A percentile compares a stretch with the other conserved stretches of the same genome.
These are phyloP conservation scores for Plantago rigida DNA, from an alignment of 305 asterid species.

Conservation along the genomic window DNA sequence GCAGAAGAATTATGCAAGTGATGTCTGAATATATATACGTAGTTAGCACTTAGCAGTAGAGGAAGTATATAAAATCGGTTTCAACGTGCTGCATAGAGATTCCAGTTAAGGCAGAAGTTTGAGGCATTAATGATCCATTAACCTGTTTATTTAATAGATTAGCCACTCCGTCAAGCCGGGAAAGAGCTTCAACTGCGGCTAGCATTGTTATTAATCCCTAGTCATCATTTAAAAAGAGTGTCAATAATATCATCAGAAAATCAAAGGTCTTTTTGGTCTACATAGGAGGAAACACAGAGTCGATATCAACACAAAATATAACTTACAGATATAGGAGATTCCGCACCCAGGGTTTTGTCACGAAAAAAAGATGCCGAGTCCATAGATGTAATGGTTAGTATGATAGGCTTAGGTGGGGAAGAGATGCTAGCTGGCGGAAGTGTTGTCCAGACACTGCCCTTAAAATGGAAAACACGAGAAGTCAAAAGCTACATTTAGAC, in stretches of 20 bases:
- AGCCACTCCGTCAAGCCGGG: conserved; percentile 49
- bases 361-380: conserved; percentile 94
- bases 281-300: conserved; percentile 19
- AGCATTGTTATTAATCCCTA: conserved; percentile 90
- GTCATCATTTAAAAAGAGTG: conserved; percentile 16
- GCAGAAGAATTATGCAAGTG: conserved; percentile 6
- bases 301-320: conserved; percentile 13
- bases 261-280: conserved; percentile 7
- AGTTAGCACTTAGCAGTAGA: too few species aligned
- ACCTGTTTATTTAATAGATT: conserved; percentile 73
- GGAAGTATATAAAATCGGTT: conserved; percentile 7
- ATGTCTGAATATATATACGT: conserved; percentile 5
- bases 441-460: conserved; percentile 99
- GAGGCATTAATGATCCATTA: conserved; percentile 17
- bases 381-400: conserved; percentile 79
- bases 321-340: conserved; percentile 93
- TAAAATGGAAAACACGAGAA: conserved; percentile 45
- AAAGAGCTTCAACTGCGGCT: conserved; percentile 87
- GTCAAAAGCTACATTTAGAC: conserved; percentile 30
- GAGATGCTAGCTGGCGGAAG: conserved; percentile 66
- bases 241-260: conserved; percentile 6
- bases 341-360: conserved; percentile 85
- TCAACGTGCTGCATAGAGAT: neutral
- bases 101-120: neutral
- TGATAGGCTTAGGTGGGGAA: conserved; percentile 48